phyloP scores from a whole-genome alignment of 495 filamentous ascomycete genomes.

The Penicillium herquei region DNA sequence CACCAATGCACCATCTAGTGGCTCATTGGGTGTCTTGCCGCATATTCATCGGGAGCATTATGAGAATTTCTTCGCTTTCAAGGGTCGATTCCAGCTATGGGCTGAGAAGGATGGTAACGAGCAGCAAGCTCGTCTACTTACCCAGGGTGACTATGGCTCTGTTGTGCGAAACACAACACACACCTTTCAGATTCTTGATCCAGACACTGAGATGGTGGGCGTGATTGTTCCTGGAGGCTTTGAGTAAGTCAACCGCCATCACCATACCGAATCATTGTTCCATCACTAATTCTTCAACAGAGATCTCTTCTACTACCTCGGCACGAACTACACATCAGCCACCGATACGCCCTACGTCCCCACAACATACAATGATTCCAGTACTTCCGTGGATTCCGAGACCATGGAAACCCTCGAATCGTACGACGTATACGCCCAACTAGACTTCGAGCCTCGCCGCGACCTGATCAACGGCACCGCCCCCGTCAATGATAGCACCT shows the following conservation, averaged over 20 bases:
- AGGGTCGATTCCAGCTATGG: conserved; percentile 47
- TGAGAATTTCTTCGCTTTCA: conserved; percentile 46
- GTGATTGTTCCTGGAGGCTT: conserved; percentile 46
- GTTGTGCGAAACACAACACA: conserved; percentile 42
- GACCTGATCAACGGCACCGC: conserved; percentile 40
- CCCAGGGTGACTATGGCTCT: conserved; percentile 40
- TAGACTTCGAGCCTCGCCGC: conserved; percentile 31
- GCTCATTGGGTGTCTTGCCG: conserved; percentile 35
- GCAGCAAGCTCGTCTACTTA: conserved; percentile 36
- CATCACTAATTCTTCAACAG: conserved; percentile 11
- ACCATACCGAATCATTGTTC: neutral
- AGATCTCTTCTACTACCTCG: conserved; percentile 38
- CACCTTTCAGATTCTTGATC: conserved; percentile 45
- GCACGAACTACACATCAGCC: conserved; percentile 23
- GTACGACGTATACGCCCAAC: conserved; percentile 43
- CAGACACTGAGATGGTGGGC: conserved; percentile 45
- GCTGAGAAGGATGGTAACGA: conserved; percentile 30
- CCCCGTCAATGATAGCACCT: conserved; percentile 15
- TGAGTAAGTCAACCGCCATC: conserved; percentile 20
- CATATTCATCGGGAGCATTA: conserved; percentile 44
- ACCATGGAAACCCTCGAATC: conserved; percentile 24
- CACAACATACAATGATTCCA: conserved; percentile 6
- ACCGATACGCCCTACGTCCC: conserved; percentile 35
- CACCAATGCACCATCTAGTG: conserved; percentile 36
- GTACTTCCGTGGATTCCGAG: conserved; percentile 4